phyloP scores from a whole-genome alignment of 176 grass and related monocot species.

The Oryza glumipatula region DNA sequence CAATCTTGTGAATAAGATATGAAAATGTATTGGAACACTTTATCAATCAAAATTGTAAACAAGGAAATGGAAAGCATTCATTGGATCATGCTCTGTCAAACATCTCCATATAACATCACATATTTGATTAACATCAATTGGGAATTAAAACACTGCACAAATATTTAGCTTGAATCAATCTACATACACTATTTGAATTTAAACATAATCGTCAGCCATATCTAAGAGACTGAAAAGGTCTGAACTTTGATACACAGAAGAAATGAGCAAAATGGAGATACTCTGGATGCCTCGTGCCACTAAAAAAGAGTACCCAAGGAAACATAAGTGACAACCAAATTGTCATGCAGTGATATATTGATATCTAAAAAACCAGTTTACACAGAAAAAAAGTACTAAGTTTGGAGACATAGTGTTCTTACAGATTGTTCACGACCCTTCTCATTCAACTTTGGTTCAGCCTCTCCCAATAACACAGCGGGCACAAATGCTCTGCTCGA shows the following conservation, averaged over 20 bases:
- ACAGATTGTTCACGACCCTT: conserved; percentile 86
- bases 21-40: conserved; percentile 23
- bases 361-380: conserved; percentile 21
- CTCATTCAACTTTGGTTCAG: conserved; percentile 79
- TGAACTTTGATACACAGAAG: not conserved
- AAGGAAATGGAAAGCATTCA: not conserved
- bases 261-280: conserved; percentile 12
- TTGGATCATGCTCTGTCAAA: not conserved
- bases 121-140: not conserved
- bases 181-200: not conserved
- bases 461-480: conserved; percentile 91
- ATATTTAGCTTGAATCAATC: not conserved
- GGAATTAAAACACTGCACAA: conserved; percentile 1
- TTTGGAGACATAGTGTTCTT: conserved; percentile 55
- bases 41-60: not conserved
- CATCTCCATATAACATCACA: not conserved
- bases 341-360: not conserved
- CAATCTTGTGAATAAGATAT: not conserved
- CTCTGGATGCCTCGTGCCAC: not conserved
- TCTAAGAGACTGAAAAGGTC: not conserved
- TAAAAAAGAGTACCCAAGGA: not conserved
- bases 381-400: conserved; percentile 33
- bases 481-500: conserved; percentile 94
- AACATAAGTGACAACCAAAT: conserved; percentile 37
- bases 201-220: not conserved